These are phyloP conservation scores for Coffea humblotiana DNA, from an alignment of 305 asterid genomes.

Conservation along the genomic window DNA sequence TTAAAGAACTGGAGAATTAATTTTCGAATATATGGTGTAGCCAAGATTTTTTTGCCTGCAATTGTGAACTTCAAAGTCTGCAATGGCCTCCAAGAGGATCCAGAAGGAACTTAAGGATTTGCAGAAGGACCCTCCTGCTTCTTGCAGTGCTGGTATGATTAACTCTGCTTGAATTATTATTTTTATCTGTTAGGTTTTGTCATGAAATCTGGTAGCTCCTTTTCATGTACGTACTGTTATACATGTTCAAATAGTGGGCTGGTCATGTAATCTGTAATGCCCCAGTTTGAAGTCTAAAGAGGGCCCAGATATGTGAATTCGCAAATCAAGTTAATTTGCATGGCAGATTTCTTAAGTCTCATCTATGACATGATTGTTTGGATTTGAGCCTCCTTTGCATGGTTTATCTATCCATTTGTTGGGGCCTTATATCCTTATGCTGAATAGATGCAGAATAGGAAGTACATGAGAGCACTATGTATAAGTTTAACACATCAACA, in stretches of 20 bases:
- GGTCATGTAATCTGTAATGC: neutral
- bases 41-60: neutral
- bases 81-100: conserved; percentile 58
- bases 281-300: neutral
- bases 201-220: neutral
- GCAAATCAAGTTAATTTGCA: neutral
- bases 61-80: conserved; percentile 1
- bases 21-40: neutral
- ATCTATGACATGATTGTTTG: neutral
- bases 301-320: neutral
- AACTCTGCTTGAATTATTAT: neutral
- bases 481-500: neutral
- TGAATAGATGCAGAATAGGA: neutral
- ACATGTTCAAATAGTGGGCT: neutral
- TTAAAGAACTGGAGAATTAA: neutral
- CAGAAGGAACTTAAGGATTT: conserved; percentile 39
- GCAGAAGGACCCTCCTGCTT: conserved; percentile 42
- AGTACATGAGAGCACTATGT: neutral
- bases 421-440: neutral
- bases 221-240: neutral
- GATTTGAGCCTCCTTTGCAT: neutral
- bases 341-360: neutral
- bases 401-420: neutral
- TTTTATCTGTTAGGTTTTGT: neutral
- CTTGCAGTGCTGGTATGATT: conserved; percentile 42